These are phyloP conservation scores for Geosmithia flava DNA, from an alignment of 2,329 filamentous ascomycete genomes.

Conservation along the genomic window DNA sequence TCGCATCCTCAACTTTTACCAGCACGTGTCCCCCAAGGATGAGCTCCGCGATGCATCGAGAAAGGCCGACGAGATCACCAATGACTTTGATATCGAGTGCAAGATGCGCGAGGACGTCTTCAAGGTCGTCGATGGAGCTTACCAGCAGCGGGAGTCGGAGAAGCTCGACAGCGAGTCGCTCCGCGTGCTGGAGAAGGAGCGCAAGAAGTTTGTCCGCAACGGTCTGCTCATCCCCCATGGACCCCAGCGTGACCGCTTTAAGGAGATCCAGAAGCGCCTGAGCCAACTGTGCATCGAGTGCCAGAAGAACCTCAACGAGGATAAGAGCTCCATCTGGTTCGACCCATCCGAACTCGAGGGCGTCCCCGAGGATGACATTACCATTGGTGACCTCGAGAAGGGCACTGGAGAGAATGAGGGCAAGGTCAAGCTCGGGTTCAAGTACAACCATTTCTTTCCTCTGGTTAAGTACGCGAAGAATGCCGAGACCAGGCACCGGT, in stretches of 20 bases:
- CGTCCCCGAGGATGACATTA: conserved; percentile 58
- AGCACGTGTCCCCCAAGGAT: conserved; percentile 59
- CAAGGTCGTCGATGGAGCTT: conserved; percentile 47
- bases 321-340: conserved; percentile 72
- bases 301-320: conserved; percentile 72
- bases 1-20: conserved; percentile 67
- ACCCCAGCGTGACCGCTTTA: conserved; percentile 64
- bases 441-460: conserved; percentile 73
- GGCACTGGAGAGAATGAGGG: conserved; percentile 61
- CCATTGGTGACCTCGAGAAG: conserved; percentile 52
- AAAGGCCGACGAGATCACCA: conserved; percentile 62
- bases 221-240: conserved; percentile 61
- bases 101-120: conserved; percentile 77
- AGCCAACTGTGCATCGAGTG: conserved; percentile 64
- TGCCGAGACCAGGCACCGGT: conserved; percentile 52
- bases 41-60: conserved; percentile 63
- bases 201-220: conserved; percentile 65
- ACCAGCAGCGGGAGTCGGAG: conserved; percentile 35
- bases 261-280: conserved; percentile 73
- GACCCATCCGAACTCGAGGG: conserved; percentile 61
- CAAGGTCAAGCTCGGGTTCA: conserved; percentile 66
- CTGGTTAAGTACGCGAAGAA: conserved; percentile 66
- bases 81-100: conserved; percentile 67
- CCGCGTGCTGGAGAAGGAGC: conserved; percentile 65
- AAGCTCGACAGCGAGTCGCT: conserved; percentile 55